phyloP scores from a whole-genome alignment of 2,329 filamentous ascomycete genomes.

The Meredithiella fracta region DNA sequence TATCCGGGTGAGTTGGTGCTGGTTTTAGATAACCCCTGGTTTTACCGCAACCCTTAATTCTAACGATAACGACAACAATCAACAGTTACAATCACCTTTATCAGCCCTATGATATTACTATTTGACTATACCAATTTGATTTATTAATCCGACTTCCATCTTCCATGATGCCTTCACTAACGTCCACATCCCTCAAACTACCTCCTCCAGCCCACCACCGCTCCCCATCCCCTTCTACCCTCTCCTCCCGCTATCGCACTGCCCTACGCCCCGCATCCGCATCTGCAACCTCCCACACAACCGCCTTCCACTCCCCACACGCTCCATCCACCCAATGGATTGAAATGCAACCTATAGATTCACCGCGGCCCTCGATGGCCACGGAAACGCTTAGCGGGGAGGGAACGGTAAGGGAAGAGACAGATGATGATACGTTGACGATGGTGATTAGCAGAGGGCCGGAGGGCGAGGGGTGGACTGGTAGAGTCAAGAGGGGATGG shows the following conservation, averaged over 20 bases:
- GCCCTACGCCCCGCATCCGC: not conserved
- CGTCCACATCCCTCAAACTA: not conserved
- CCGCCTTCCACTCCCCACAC: not conserved
- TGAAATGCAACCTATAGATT: slow-evolving; percentile 6
- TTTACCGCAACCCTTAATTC: not conserved
- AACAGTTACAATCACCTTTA: not conserved
- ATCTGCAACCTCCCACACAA: not conserved
- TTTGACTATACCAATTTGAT: not conserved
- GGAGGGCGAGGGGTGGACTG: not conserved
- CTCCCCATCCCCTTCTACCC: not conserved
- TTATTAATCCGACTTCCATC: not conserved
- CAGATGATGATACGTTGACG: not conserved
- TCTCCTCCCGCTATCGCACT: not conserved
- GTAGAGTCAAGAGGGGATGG: slow-evolving; percentile 6
- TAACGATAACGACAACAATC: not conserved
- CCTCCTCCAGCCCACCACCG: not conserved
- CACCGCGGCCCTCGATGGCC: not conserved
- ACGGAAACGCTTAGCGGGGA: not conserved
- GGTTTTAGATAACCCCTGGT: not conserved
- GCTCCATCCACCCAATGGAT: slow-evolving; percentile 4
- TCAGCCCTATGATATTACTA: not conserved
- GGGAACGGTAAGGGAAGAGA: not conserved
- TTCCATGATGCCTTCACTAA: not conserved
- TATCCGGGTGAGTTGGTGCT: not conserved
- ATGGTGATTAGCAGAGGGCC: not conserved